Percentiles rank a stretch among this genome's conserved stretches.
phyloP scores from a whole-genome alignment of 2,329 filamentous ascomycete genomes.

The Aspergillus sergii region DNA sequence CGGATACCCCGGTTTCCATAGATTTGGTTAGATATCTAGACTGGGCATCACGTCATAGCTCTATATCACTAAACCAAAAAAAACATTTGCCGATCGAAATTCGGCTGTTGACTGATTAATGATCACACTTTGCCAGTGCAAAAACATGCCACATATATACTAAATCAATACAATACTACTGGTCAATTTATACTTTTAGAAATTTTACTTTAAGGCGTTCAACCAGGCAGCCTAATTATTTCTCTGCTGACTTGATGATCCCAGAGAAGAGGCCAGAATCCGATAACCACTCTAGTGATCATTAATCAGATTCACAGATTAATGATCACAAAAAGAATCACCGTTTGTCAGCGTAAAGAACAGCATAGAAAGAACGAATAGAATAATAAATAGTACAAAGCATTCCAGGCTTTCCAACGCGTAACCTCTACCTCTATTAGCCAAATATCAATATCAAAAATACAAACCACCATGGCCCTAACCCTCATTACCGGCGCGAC shows the following conservation, averaged over 20 bases:
- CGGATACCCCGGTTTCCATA: background rate
- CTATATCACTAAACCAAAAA: background rate
- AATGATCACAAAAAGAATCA: background rate
- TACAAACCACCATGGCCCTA: background rate
- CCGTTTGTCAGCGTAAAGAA: background rate
- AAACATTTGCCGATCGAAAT: background rate
- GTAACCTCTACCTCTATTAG: background rate
- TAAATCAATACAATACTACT: too few species aligned
- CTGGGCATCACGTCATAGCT: background rate
- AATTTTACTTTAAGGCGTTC: too few species aligned
- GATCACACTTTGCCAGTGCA: background rate
- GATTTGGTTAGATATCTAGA: background rate
- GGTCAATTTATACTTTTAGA: too few species aligned
- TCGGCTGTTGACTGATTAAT: background rate
- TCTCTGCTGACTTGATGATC: too few species aligned
- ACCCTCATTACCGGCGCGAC: constrained; percentile 28
- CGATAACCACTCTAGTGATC: too few species aligned
- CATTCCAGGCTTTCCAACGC: background rate
- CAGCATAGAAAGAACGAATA: background rate
- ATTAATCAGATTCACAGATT: background rate
- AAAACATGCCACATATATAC: background rate
- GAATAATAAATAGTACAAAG: background rate
- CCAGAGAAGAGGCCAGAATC: too few species aligned
- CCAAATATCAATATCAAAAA: too few species aligned
- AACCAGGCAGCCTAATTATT: too few species aligned